These are phyloP conservation scores for Conticribra guillardii DNA, from an alignment of 108 stramenopile species.

Conservation along the genomic window DNA sequence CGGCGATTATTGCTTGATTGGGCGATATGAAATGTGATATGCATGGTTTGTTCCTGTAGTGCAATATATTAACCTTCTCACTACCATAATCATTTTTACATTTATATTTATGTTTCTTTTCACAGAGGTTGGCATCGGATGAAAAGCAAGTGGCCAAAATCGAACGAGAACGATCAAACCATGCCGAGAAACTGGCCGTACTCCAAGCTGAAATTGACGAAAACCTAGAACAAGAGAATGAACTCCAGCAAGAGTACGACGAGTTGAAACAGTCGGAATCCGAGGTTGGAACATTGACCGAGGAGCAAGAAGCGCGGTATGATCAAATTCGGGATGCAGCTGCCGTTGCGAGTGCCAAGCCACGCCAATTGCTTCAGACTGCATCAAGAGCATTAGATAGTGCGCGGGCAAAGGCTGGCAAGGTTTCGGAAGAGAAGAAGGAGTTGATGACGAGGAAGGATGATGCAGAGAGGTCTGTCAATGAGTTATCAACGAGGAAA, in stretches of 20 bases:
- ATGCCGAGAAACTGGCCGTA: conserved; percentile 58
- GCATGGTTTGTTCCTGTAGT: too few species aligned
- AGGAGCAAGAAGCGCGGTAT: conserved; percentile 86
- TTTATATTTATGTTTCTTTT: too few species aligned
- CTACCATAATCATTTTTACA: too few species aligned
- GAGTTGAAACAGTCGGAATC: conserved; percentile 73
- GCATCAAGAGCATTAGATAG: conserved; percentile 63
- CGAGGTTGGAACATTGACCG: conserved; percentile 63
- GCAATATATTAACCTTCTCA: too few species aligned
- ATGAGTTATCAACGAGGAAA: conserved; percentile 57
- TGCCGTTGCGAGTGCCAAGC: conserved; percentile 78
- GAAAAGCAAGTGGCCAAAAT: conserved; percentile 61
- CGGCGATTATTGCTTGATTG: too few species aligned
- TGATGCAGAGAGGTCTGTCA: conserved; percentile 58
- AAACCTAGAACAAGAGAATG: conserved; percentile 48
- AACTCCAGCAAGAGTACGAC: conserved; percentile 82
- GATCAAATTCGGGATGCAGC: conserved; percentile 83
- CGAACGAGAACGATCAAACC: conserved; percentile 59
- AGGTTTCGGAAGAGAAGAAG: conserved; percentile 61
- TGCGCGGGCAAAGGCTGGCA: conserved; percentile 70
- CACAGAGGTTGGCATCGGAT: conserved; percentile 69
- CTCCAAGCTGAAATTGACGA: conserved; percentile 65
- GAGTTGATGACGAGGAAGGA: conserved; percentile 56
- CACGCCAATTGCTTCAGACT: conserved; percentile 59
- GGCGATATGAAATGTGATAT: too few species aligned